A percentile compares a stretch with the other conserved stretches of the same genome.
phyloP scores from a whole-genome alignment of 75 land plant genomes.

The Gnetum montanum region DNA sequence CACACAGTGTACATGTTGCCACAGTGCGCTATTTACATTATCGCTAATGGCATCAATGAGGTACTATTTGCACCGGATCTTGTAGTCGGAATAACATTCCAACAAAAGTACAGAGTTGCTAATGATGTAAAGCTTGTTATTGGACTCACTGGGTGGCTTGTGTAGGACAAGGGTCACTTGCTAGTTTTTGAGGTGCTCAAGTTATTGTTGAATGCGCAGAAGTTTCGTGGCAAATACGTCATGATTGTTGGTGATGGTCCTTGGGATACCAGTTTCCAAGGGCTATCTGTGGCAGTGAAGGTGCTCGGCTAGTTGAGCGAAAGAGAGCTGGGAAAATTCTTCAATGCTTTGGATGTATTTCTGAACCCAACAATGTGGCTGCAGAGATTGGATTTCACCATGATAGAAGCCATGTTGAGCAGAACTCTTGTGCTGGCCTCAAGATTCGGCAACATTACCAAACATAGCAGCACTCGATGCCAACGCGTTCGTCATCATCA shows the following conservation, averaged over 20 bases:
- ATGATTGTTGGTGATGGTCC: slow-evolving; percentile 84
- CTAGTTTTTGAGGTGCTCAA: slow-evolving; percentile 55
- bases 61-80: slow-evolving; percentile 24
- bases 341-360: slow-evolving; percentile 73
- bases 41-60: slow-evolving; percentile 71
- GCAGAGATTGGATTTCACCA: slow-evolving; percentile 75
- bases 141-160: slow-evolving; percentile 75
- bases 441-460: slow-evolving; percentile 64
- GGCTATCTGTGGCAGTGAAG: slow-evolving; percentile 42
- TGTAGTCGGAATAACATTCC: slow-evolving; percentile 18
- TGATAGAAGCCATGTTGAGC: slow-evolving; percentile 75
- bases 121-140: slow-evolving; percentile 39
- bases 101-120: slow-evolving; percentile 33
- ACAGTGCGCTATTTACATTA: slow-evolving; percentile 42
- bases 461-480: too few relatives aligned
- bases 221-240: slow-evolving; percentile 21
- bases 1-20: slow-evolving; percentile 59
- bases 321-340: slow-evolving; percentile 51
- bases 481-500: too few relatives aligned
- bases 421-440: slow-evolving; percentile 71
- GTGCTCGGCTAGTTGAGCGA: slow-evolving; percentile 55
- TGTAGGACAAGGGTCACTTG: slow-evolving; percentile 80
- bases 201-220: slow-evolving; percentile 24
- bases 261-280: slow-evolving; percentile 60
- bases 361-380: slow-evolving; percentile 79